Base-by-base conservation (phyloP, 768 basidiomycete genomes). In the Lactarius hatsudake region DNA sequence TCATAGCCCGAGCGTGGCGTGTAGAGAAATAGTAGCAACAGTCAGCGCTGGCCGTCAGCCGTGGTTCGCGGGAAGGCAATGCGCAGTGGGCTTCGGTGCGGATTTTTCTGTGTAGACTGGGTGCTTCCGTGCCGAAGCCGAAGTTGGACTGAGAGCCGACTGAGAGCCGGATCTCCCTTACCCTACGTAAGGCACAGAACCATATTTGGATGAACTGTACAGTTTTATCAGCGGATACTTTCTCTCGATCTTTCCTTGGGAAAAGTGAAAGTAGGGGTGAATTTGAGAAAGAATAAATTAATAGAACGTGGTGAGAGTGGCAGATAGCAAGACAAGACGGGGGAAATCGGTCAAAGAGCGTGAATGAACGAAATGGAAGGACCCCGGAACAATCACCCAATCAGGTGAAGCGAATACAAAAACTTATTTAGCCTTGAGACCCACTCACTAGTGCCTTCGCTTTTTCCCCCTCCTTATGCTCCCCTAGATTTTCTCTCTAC, bases 401-500 rank as follows among this genome's bases (percentile, higher is more conserved):
- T 67, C 54, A 53, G 59, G 67, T 15, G n/a, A 45, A 48, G 34
- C 36, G 62, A 68, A 42, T 32, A 38, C 51, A 59, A 63, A 34
- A 59, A 23, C 51, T 53, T 68, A 68, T 68, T 68, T 68, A 68
- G 63, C 54, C 36, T 26, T 30, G 59, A 10, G 59, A 45, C 34
- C 53, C 67, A 61, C 53, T 23, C 20, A 18, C 26, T 10, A 43
- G 60, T 42, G 59, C 58, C 63, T 64, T 55, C 17, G 55, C 42
- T 64, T 66, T 71, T 60, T 30, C 7, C 53, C 57, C 63, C 63
- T 62, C 59, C 59, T 60, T 62, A 63, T 64, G 63, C 53, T 66
- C 64, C 64, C 64, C 48, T 65, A 69, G 69, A 64, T 36, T 70
- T 66, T 63, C 57, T 60, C 20, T 57, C 59, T 57, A 62, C 68